phyloP scores from a whole-genome alignment of 768 basidiomycete species.

The Psilocybe azurescens region DNA sequence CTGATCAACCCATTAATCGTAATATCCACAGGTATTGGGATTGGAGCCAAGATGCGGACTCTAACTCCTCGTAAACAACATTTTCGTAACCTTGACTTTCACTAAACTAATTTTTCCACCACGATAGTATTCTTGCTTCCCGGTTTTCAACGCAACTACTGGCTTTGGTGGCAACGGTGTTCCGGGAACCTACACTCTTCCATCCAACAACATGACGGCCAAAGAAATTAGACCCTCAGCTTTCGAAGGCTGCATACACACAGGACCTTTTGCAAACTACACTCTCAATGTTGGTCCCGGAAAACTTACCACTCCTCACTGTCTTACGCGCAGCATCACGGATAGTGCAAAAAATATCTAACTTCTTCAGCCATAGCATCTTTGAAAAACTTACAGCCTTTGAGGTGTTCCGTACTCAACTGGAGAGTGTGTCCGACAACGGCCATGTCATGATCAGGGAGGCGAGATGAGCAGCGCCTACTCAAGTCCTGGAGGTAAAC shows the following conservation, averaged over 20 bases:
- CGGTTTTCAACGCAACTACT: conserved; percentile 38
- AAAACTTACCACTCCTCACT: conserved; percentile 33
- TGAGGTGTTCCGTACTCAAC: conserved; percentile 38
- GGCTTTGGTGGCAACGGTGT: conserved; percentile 45
- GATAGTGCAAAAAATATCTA: conserved; percentile 23
- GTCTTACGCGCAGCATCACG: conserved; percentile 39
- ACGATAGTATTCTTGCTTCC: conserved; percentile 35
- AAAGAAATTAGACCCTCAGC: conserved; percentile 14
- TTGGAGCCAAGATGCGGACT: conserved; percentile 41
- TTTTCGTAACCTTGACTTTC: background rate
- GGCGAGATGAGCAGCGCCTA: conserved; percentile 38
- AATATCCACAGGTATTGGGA: conserved; percentile 41
- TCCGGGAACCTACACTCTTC: conserved; percentile 27
- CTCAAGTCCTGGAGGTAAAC: conserved; percentile 44
- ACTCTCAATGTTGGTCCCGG: conserved; percentile 40
- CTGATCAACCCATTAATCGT: background rate
- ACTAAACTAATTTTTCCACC: background rate
- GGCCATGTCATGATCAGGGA: conserved; percentile 41
- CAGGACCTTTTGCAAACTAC: conserved; percentile 38
- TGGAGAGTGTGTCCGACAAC: conserved; percentile 38
- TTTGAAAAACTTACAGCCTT: conserved; percentile 29
- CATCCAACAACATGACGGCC: conserved; percentile 7
- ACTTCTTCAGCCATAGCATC: conserved; percentile 25
- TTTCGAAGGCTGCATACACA: conserved; percentile 31
- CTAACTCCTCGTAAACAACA: conserved; percentile 12